phyloP scores from a whole-genome alignment of 2,329 filamentous ascomycete species.

The Tolypocladium inflatum region DNA sequence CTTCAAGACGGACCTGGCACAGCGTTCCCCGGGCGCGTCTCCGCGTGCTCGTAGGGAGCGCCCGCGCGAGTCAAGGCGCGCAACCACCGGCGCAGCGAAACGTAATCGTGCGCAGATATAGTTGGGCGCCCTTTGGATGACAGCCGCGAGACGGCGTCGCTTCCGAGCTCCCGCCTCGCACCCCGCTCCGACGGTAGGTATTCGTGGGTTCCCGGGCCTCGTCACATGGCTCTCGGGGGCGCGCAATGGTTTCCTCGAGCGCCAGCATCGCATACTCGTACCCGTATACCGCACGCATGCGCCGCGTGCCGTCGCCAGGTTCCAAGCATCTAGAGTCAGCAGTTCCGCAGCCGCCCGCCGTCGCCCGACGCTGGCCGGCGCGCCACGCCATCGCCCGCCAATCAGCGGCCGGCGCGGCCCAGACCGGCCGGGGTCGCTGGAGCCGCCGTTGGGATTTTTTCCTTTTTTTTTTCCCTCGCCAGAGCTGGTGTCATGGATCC shows the following conservation, averaged over 20 bases:
- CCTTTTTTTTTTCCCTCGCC: background rate
- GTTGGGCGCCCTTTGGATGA: background rate
- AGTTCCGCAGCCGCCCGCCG: background rate
- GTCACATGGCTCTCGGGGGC: background rate
- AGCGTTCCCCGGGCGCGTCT: no score
- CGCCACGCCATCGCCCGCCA: background rate
- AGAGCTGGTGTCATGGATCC: background rate
- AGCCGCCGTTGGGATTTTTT: background rate
- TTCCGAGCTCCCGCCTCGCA: background rate
- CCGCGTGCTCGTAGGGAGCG: no score
- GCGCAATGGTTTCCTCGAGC: no score
- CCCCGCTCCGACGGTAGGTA: no score
- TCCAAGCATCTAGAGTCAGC: background rate
- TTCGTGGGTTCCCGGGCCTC: background rate
- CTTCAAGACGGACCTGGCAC: background rate
- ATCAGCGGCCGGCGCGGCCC: background rate
- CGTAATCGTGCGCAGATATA: background rate
- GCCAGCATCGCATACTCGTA: no score
- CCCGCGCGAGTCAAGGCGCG: background rate
- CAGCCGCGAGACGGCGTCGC: background rate
- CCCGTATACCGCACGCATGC: no score
- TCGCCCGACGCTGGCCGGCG: background rate
- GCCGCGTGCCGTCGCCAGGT: no score
- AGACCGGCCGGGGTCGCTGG: background rate
- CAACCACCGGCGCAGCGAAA: background rate